A percentile compares a stretch with the other conserved stretches of the same genome.
Evolutionary conservation across 176 grass and related monocot species (phyloP).

Genomic region (Sorghum bicolor): Sorghum_bicolor_NCBIv3 NC_012872.2:63518501-63519000

Average conservation of each 20-base stretch:
- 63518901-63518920: conserved; percentile 82
- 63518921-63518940: conserved; percentile 97
- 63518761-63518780: neutral
- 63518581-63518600: conserved; percentile 96
- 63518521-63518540: conserved; percentile 44
- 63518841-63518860: conserved; percentile 69
- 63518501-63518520: conserved; percentile 71
- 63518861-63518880: conserved; percentile 94
- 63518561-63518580: conserved; percentile 96
- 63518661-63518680: neutral
- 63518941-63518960: conserved; percentile 80
- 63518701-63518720: neutral
- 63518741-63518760: neutral
- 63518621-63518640: conserved; percentile 68
- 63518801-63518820: conserved; percentile 11
- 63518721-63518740: neutral
- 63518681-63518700: conserved; percentile 15
- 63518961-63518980: conserved; percentile 58
- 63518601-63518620: conserved; percentile 85
- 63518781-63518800: conserved; percentile 10
- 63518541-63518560: conserved; percentile 66
- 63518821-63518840: neutral
- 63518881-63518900: conserved; percentile 92
- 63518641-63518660: neutral
- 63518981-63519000: conserved; percentile 81